Conservation (phyloP, 257 asterid genomes). For the Solanum tarapatanum region DNA sequence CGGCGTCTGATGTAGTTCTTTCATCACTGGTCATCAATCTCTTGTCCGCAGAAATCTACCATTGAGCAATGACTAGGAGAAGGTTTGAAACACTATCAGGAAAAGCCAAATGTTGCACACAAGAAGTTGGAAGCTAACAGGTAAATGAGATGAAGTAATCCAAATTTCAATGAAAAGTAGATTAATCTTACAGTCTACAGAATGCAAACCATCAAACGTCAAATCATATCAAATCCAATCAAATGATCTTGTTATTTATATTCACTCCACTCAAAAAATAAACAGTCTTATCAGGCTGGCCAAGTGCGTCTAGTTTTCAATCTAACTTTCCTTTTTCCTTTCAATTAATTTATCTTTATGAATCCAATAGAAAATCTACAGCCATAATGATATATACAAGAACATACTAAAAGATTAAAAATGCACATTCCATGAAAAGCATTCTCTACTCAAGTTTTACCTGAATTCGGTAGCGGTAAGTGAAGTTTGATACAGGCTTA, state of each 20-base stretch:
- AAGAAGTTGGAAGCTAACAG: background rate
- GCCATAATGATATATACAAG: background rate
- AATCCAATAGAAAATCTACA: background rate
- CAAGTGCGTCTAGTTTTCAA: too few species aligned
- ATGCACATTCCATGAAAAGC: background rate
- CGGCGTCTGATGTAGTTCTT: slow-evolving; percentile 40
- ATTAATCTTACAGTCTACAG: background rate
- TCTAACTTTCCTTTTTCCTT: too few species aligned
- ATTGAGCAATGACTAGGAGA: slow-evolving; percentile 53
- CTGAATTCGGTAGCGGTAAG: slow-evolving; percentile 87
- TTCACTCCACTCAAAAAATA: background rate
- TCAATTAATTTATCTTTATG: background rate
- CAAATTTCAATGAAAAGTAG: background rate
- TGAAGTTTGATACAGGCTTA: slow-evolving; percentile 58
- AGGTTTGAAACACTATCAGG: background rate
- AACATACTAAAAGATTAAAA: background rate
- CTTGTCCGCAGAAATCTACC: slow-evolving; percentile 64
- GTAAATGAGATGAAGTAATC: too few species aligned
- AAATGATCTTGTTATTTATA: background rate
- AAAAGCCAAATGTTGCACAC: background rate
- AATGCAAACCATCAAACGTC: background rate
- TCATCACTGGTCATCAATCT: slow-evolving; percentile 22
- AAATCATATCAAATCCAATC: background rate
- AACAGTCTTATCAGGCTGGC: too few species aligned
- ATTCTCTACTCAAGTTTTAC: slow-evolving; percentile 14